Percentiles rank a stretch among this genome's conserved stretches.
These are phyloP conservation scores for Phalaenopsis hybrid DNA, from an alignment of 116 monocot genomes.

Conservation along the genomic window DNA sequence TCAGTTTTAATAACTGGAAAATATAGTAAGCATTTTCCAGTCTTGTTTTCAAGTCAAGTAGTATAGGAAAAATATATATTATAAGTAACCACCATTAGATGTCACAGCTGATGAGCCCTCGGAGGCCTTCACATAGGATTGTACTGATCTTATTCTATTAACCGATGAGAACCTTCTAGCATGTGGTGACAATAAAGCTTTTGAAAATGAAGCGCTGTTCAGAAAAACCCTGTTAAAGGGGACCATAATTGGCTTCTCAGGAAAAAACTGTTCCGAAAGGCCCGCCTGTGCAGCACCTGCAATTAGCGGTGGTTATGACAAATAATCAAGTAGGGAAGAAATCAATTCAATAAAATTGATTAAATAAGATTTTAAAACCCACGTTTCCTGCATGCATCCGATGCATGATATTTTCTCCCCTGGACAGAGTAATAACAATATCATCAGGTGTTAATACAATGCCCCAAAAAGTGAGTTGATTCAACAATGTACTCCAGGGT, in stretches of 20 bases:
- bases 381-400: too few species aligned
- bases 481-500: too few species aligned
- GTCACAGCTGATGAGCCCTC: constrained; percentile 19
- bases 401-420: too few species aligned
- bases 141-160: background rate
- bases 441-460: too few species aligned
- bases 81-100: constrained; percentile 20
- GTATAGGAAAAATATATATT: background rate
- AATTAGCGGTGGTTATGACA: background rate
- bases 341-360: background rate
- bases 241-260: background rate
- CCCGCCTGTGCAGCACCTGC: background rate
- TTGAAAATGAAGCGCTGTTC: constrained; percentile 10
- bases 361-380: too few species aligned
- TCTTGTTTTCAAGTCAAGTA: background rate
- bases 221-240: background rate
- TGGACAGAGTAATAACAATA: too few species aligned
- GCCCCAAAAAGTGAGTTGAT: too few species aligned
- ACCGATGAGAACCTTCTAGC: too few species aligned
- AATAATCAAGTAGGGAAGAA: background rate
- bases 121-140: constrained; percentile 27
- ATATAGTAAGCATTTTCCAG: background rate
- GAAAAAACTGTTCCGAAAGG: background rate
- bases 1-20: background rate
- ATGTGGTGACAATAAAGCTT: background rate